Evolutionary conservation across 208 protist genomes (phyloP), one percentile per base, ranked within the genome.

Genomic region (Wallacemonas collosoma): DNA sequence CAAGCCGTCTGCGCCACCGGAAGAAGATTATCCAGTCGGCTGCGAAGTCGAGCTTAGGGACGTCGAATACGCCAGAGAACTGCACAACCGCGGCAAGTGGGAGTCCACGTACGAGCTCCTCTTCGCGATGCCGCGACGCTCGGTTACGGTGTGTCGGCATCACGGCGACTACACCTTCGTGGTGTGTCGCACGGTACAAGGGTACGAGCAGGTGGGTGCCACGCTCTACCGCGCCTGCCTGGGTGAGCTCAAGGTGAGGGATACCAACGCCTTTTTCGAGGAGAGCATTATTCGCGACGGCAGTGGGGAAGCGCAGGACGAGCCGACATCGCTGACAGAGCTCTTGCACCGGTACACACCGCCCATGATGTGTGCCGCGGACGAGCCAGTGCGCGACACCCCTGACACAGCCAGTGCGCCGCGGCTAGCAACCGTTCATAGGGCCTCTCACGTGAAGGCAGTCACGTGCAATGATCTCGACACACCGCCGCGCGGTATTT

Each of bases 151-250:
- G 8, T 62, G 79, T 64, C 74, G 91, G 2, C 91, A 96, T 71
- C 72, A 73, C 17, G 91, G 89, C 12, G 91, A 96, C 61, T 96
- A 92, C 81, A 93, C 91, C 3, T 93, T 96, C 75, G 91, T 96
- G 39, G 35, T 89, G 14, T 93, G 83, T 56, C 73, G 72, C 43
- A 76, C 85, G 35, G 80, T 89, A 7, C 70, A 81, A 2, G 90
- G 80, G 8, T 90, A 81, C 44, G 75, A 90, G 61, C 50, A 79
- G 43, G 71, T 96, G 15, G 87, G 91, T 66, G 86, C 79, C 74
- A 96, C 91, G 2, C 81, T 96, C 7, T 93, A 96, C 72, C 87
- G 91, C 9, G 91, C 91, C 41, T 94, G 89, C 57, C 81, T 96
- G 45, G 83, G 83, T 45, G 87, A 94, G 56, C 87, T 89, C 0